These are phyloP conservation scores for Avena insularis DNA, from an alignment of 176 grass and related monocot genomes.

Conservation along the genomic window DNA sequence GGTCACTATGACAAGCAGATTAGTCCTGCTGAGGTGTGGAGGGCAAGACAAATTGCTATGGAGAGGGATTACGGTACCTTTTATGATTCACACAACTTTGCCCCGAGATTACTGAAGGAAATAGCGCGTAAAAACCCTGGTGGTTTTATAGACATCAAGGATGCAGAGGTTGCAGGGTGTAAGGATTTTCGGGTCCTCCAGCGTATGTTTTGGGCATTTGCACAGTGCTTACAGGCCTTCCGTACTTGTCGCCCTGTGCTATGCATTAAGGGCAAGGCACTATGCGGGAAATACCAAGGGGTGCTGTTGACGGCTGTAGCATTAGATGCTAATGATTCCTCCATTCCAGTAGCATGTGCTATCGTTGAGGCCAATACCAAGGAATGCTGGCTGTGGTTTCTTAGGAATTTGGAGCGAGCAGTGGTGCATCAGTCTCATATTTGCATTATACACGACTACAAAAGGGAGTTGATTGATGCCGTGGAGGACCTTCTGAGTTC, in stretches of 20 bases:
- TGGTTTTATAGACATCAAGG: conserved; percentile 24
- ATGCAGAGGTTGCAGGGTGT: conserved; percentile 38
- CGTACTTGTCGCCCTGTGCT: conserved; percentile 31
- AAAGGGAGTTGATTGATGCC: conserved; percentile 27
- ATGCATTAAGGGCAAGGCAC: conserved; percentile 33
- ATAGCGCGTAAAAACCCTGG: not conserved
- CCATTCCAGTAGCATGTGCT: conserved; percentile 41
- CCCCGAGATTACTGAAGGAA: not conserved
- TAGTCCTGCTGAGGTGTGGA: conserved; percentile 21
- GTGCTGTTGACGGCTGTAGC: conserved; percentile 21
- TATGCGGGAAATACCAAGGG: conserved; percentile 46
- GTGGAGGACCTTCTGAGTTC: not conserved
- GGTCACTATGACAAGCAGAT: not conserved
- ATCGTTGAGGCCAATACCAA: conserved; percentile 15
- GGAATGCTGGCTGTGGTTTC: conserved; percentile 39
- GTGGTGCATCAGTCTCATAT: not conserved
- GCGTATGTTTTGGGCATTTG: conserved; percentile 37
- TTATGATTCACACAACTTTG: conserved; percentile 40
- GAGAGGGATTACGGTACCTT: conserved; percentile 20
- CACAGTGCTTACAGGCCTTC: conserved; percentile 18
- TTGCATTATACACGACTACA: conserved; percentile 35
- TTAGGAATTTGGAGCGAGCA: conserved; percentile 23
- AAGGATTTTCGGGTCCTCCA: conserved; percentile 24
- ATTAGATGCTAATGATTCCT: conserved; percentile 39
- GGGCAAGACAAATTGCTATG: not conserved